These are phyloP conservation scores for Cladosporium halotolerans DNA, from an alignment of 2,329 filamentous ascomycete species.

Conservation along the genomic window DNA sequence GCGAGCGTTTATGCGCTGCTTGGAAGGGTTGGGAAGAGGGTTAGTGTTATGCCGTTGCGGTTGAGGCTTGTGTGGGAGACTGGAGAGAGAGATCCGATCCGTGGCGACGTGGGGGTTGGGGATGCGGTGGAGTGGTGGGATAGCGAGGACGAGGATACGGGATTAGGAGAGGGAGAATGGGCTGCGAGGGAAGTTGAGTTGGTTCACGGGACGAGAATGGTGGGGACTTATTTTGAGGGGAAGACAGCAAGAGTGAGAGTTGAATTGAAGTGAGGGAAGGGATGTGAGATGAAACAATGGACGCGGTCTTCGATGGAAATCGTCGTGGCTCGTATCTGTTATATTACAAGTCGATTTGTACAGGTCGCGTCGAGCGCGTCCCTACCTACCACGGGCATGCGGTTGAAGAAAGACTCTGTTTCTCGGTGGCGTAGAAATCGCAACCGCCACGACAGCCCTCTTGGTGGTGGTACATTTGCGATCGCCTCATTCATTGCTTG, in stretches of 20 bases:
- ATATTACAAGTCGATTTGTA: not conserved
- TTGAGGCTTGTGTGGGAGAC: constrained; percentile 79
- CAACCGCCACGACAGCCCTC: no score
- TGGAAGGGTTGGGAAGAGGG: constrained; percentile 67
- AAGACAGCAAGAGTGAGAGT: constrained; percentile 65
- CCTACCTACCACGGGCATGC: no score
- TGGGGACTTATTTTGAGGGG: constrained; percentile 79
- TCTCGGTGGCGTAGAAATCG: no score
- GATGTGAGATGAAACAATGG: not conserved
- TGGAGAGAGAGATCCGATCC: constrained; percentile 77
- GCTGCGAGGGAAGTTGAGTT: constrained; percentile 75
- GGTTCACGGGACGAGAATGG: constrained; percentile 68
- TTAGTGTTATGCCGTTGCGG: constrained; percentile 56
- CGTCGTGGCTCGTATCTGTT: not conserved
- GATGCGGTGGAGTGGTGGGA: constrained; percentile 34
- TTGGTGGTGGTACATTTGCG: no score
- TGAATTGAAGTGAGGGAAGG: not conserved
- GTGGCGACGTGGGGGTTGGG: constrained; percentile 26
- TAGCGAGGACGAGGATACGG: constrained; percentile 36
- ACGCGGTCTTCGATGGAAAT: not conserved
- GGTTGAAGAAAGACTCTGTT: no score
- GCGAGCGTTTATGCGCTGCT: constrained; percentile 78
- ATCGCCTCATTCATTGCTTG: no score
- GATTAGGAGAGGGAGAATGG: constrained; percentile 50
- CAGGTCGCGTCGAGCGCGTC: no score